A percentile compares a stretch with the other conserved stretches of the same genome.
These are phyloP conservation scores for Sistotremastrum niveocremeum DNA, from an alignment of 768 basidiomycete genomes.

Conservation along the genomic window DNA sequence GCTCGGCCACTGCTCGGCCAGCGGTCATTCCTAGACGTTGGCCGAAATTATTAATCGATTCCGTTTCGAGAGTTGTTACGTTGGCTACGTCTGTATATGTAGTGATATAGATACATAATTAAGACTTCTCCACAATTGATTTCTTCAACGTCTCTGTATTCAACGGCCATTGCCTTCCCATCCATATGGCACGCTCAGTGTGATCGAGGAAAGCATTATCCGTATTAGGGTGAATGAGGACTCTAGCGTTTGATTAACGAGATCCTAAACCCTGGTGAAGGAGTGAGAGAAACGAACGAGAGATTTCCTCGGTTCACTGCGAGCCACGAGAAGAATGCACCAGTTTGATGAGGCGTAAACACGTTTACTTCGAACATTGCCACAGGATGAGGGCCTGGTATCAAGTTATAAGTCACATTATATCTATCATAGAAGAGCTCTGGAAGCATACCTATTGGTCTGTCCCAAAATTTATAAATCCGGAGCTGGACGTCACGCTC, in stretches of 20 bases:
- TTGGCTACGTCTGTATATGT: no score
- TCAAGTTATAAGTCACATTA: not conserved
- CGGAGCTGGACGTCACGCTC: conserved; percentile 28
- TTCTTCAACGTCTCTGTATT: conserved; percentile 26
- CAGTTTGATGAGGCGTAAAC: conserved; percentile 53
- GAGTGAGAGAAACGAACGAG: conserved; percentile 35
- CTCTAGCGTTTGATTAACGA: conserved; percentile 22
- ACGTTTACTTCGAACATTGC: conserved; percentile 65
- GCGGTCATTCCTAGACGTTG: no score
- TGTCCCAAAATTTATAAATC: conserved; percentile 50
- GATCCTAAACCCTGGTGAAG: not conserved
- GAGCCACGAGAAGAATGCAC: conserved; percentile 55
- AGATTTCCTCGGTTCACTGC: conserved; percentile 55
- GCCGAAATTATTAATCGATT: no score
- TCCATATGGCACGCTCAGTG: conserved; percentile 51
- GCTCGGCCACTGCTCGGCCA: no score
- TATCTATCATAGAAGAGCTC: not conserved
- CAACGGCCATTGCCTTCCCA: conserved; percentile 48
- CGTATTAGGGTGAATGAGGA: conserved; percentile 63
- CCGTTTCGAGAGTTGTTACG: no score
- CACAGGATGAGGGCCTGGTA: conserved; percentile 47
- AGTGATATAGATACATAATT: no score
- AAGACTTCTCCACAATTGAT: not conserved
- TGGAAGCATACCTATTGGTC: conserved; percentile 35
- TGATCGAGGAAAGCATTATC: conserved; percentile 42